Evolutionary conservation across 805 yeast species (phyloP).

Genomic region (Wickerhamomyces xylosicus): DNA sequence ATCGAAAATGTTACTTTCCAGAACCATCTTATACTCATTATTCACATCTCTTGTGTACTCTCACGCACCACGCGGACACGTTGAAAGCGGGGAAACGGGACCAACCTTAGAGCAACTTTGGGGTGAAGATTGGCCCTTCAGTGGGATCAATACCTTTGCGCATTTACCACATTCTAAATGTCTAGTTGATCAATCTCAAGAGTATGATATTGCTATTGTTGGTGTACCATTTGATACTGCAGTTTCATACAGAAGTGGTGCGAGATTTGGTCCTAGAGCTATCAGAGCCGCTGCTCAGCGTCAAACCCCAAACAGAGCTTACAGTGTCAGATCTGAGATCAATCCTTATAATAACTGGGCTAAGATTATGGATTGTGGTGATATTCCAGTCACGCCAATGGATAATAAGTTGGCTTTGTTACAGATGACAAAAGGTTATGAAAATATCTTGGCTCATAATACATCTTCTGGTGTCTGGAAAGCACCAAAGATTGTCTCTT

Average conservation of each 20-base stretch:
- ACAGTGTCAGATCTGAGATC: constrained; percentile 52
- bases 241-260: constrained; percentile 69
- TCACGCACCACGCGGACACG: background rate
- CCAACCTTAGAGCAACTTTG: constrained; percentile 48
- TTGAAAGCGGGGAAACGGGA: constrained; percentile 9
- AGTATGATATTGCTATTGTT: constrained; percentile 60
- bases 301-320: constrained; percentile 60
- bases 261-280: constrained; percentile 74
- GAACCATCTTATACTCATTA: background rate
- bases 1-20: background rate
- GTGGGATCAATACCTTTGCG: constrained; percentile 64
- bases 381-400: constrained; percentile 58
- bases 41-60: background rate
- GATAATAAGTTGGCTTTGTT: constrained; percentile 53
- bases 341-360: constrained; percentile 51
- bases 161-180: constrained; percentile 57
- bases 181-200: constrained; percentile 32
- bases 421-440: constrained; percentile 50
- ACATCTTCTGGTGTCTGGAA: constrained; percentile 12
- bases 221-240: constrained; percentile 87
- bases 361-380: constrained; percentile 54
- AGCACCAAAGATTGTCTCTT: constrained; percentile 56
- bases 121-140: constrained; percentile 69
- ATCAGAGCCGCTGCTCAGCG: constrained; percentile 62
- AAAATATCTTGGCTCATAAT: constrained; percentile 35